Base-by-base conservation (phyloP, 2,329 filamentous ascomycete genomes). In the Raffaelea arxii region DNA sequence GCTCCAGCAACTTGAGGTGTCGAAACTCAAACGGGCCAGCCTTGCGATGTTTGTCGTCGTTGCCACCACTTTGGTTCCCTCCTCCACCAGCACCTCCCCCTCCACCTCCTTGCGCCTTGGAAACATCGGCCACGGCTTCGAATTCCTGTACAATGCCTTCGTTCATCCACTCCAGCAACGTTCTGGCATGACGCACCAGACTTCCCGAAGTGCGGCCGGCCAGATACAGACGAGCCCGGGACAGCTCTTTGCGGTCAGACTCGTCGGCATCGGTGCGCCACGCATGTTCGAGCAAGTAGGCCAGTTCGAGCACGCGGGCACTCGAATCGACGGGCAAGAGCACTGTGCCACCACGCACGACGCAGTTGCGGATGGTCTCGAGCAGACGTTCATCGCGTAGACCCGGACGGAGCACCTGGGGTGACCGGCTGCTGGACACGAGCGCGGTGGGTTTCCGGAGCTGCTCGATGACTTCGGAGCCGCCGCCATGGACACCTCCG, bases 141-240 rank as follows among this genome's bases (percentile, higher is more conserved):
- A 95, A 94, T 57, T 97, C 91, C 46, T 89, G 82, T 37, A 94
- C 84, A 49, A 98, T 94, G 48, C 82, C 84, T 58, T 96, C 90
- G 59, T 97, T 90, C 90, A 98, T 97, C 92, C 92, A 98, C 60
- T 98, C 92, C 25, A 98, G 71, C 86, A 98, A 94, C 62, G 91
- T 96, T 54, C 90, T 78, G 23, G 91, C 86, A 54, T 96, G 87
- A 44, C 88, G 78, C 74, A 97, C 86, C 0, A 90, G 94, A 51
- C 88, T 90, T 48, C 86, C 83, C 53, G 87, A 85, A 51, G 88
- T 94, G 49, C 82, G 83, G 35, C 89, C 90, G 1, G 90, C 91
- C 38, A 98, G 71, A 59, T 89, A 96, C 1, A 96, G 70, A 55
- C 75, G 78, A 0, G 77, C 68, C 1, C 69, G 64, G 46, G 70